A percentile compares a stretch with the other conserved stretches of the same genome.
These are phyloP conservation scores for Pterulicium gracile DNA, from an alignment of 1,284 basidiomycete species.

Conservation along the genomic window DNA sequence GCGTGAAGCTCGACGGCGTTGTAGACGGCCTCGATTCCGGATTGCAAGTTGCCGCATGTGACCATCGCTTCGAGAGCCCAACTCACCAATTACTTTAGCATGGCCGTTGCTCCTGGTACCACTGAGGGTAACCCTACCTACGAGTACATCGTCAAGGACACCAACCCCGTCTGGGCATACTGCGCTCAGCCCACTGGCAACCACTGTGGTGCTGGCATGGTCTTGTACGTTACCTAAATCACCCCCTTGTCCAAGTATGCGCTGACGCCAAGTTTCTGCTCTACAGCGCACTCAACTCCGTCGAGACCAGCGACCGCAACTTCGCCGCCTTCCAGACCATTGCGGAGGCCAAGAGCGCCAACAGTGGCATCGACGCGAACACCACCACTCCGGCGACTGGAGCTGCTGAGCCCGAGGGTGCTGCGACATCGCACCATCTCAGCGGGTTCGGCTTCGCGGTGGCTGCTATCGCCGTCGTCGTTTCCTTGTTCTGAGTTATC, in stretches of 20 bases:
- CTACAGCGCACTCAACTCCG: slow-evolving; percentile 34
- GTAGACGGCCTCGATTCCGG: slow-evolving; percentile 44
- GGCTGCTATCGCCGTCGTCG: slow-evolving; percentile 14
- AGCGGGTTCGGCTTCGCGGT: slow-evolving; percentile 18
- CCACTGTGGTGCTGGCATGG: slow-evolving; percentile 43
- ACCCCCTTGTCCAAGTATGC: neutral
- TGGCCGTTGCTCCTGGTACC: slow-evolving; percentile 32
- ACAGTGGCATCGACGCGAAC: neutral
- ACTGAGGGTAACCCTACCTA: slow-evolving; percentile 36
- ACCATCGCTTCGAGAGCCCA: slow-evolving; percentile 1
- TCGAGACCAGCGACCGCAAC: slow-evolving; percentile 31
- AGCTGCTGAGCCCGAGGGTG: slow-evolving; percentile 14
- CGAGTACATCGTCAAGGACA: slow-evolving; percentile 45
- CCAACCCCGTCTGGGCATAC: slow-evolving; percentile 36
- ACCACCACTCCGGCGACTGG: slow-evolving; percentile 18
- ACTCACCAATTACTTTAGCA: slow-evolving; percentile 20
- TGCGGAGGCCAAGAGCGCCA: slow-evolving; percentile 33
- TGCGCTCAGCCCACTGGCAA: slow-evolving; percentile 30
- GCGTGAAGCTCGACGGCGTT: slow-evolving; percentile 31
- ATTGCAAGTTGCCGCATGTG: slow-evolving; percentile 29
- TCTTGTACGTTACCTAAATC: slow-evolving; percentile 29
- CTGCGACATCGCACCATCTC: slow-evolving; percentile 17
- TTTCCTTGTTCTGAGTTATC: slow-evolving; percentile 11
- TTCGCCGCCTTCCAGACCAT: slow-evolving; percentile 46
- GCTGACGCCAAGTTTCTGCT: slow-evolving; percentile 1